These are phyloP conservation scores for Trichoderma breve DNA, from an alignment of 2,329 filamentous ascomycete genomes.

Conservation along the genomic window DNA sequence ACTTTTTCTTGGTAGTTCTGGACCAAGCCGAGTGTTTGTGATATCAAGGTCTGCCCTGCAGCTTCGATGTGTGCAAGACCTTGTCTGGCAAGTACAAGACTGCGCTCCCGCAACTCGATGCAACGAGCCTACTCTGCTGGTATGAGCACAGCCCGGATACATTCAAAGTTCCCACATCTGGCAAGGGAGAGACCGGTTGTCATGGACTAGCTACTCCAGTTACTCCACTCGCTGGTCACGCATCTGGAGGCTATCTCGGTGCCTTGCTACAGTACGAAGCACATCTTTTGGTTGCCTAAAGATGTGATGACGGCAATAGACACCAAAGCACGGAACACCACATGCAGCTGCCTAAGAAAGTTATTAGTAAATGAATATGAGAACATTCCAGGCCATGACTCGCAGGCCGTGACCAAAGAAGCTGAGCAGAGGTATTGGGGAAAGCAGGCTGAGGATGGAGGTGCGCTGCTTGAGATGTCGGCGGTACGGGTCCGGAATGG, in stretches of 20 bases:
- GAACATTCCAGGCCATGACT: neutral
- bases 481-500: slow-evolving; percentile 28
- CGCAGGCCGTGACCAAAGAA: neutral
- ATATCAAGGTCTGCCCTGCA: neutral
- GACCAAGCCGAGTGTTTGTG: neutral
- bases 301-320: neutral
- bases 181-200: neutral
- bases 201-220: neutral
- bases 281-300: neutral
- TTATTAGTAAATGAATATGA: neutral
- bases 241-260: neutral
- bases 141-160: neutral
- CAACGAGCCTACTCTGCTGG: neutral
- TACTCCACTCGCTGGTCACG: neutral
- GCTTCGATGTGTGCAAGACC: neutral
- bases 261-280: neutral
- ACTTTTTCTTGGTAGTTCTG: neutral
- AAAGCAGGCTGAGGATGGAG: neutral
- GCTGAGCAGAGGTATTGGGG: neutral
- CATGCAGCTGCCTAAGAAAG: neutral
- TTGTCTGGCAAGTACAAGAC: neutral
- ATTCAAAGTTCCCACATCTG: neutral
- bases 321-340: neutral
- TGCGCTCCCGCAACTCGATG: neutral
- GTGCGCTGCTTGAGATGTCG: slow-evolving; percentile 15